phyloP scores from a whole-genome alignment of 2,329 filamentous ascomycete species.

The Calonectria crousiana region DNA sequence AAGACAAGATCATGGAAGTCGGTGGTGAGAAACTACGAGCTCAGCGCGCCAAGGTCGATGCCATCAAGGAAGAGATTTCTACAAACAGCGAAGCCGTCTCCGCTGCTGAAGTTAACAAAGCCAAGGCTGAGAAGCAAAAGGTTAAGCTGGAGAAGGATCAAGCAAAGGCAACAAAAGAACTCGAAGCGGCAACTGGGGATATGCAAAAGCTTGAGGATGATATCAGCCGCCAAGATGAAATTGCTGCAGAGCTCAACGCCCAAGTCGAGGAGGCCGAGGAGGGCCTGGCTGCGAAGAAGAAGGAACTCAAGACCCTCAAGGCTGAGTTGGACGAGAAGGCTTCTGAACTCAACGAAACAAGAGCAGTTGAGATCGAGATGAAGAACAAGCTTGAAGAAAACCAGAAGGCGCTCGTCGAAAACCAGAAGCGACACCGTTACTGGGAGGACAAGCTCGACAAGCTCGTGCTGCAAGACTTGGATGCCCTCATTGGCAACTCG shows the following conservation, averaged over 20 bases:
- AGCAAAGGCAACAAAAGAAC: conserved; percentile 82
- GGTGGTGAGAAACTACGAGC: conserved; percentile 92
- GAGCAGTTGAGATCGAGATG: conserved; percentile 96
- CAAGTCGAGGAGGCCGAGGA: conserved; percentile 87
- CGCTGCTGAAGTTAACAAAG: conserved; percentile 86
- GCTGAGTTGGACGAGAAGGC: conserved; percentile 88
- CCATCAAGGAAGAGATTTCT: conserved; percentile 86
- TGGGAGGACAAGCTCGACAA: conserved; percentile 93
- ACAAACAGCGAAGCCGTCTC: conserved; percentile 85
- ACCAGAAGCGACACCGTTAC: conserved; percentile 84
- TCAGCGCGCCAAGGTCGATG: conserved; percentile 92
- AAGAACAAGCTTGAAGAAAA: conserved; percentile 97
- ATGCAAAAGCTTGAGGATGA: conserved; percentile 84
- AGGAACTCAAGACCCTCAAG: conserved; percentile 84
- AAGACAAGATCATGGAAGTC: conserved; percentile 98
- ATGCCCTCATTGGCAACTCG: conserved; percentile 68
- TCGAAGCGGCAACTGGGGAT: conserved; percentile 78
- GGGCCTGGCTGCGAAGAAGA: conserved; percentile 81
- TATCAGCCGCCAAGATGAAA: conserved; percentile 80
- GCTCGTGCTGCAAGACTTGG: conserved; percentile 84
- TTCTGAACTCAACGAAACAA: conserved; percentile 86
- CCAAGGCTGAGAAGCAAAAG: conserved; percentile 94
- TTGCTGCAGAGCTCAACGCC: conserved; percentile 78
- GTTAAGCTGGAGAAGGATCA: conserved; percentile 88
- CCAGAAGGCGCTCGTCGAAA: conserved; percentile 88